phyloP scores from a whole-genome alignment of 2,329 filamentous ascomycete genomes.

The Pyrenochaeta sp. region DNA sequence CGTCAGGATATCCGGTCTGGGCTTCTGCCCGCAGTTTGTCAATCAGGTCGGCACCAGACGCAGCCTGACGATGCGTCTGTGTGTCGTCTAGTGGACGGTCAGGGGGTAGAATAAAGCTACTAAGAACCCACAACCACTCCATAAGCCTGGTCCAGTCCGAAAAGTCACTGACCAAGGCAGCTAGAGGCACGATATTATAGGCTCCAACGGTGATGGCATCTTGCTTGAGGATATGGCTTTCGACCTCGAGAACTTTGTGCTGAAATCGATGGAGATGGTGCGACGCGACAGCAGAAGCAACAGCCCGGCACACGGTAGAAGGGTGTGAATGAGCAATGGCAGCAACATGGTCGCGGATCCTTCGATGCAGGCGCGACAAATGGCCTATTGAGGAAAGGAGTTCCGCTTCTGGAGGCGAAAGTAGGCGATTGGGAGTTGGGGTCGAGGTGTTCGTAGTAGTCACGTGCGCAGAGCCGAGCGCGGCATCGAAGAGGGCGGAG shows the following conservation, averaged over 20 bases:
- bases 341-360: slow-evolving; percentile 71
- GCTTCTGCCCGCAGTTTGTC: slow-evolving; percentile 77
- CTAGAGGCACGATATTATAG: slow-evolving; percentile 91
- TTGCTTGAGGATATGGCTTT: slow-evolving; percentile 75
- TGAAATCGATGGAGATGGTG: slow-evolving; percentile 83
- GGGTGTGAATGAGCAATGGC: slow-evolving; percentile 73
- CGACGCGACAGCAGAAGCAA: slow-evolving; percentile 78
- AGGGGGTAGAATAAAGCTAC: slow-evolving; percentile 69
- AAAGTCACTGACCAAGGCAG: slow-evolving; percentile 83
- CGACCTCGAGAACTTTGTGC: slow-evolving; percentile 82
- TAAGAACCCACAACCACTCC: slow-evolving; percentile 83
- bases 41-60: slow-evolving; percentile 77
- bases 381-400: slow-evolving; percentile 79
- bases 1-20: slow-evolving; percentile 86
- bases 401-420: slow-evolving; percentile 81
- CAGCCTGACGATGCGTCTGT: slow-evolving; percentile 39
- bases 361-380: slow-evolving; percentile 79
- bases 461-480: slow-evolving; percentile 50
- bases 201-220: slow-evolving; percentile 85
- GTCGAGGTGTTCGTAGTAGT: too few relatives aligned
- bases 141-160: slow-evolving; percentile 84
- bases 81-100: slow-evolving; percentile 21
- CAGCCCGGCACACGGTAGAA: slow-evolving; percentile 86
- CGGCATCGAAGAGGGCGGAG: slow-evolving; percentile 78
- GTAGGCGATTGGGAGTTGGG: slow-evolving; percentile 53